phyloP scores from a whole-genome alignment of 495 filamentous ascomycete species.

The Penicillium crystallinum region DNA sequence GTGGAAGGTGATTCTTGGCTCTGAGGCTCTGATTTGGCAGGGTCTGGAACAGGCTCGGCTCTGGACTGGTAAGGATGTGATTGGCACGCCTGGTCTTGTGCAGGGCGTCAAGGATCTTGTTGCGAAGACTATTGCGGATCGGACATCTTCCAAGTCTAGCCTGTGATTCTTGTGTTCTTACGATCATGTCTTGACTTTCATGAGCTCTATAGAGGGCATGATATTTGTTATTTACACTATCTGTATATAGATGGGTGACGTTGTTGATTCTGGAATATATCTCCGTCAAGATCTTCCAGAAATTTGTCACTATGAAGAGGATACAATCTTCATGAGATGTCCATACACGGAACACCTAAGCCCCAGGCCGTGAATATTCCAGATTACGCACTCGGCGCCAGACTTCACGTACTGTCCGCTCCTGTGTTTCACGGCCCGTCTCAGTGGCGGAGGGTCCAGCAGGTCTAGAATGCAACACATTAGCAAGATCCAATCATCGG shows the following conservation, averaged over 20 bases:
- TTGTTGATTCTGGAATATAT: constrained; percentile 13
- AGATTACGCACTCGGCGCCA: constrained; percentile 59
- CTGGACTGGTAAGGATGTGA: constrained; percentile 54
- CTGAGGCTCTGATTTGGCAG: constrained; percentile 71
- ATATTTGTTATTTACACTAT: constrained; percentile 28
- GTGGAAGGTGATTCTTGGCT: constrained; percentile 66
- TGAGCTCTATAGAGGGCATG: constrained; percentile 28
- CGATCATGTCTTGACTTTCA: constrained; percentile 7
- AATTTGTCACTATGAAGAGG: neutral
- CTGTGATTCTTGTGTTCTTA: constrained; percentile 15
- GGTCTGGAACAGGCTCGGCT: constrained; percentile 64
- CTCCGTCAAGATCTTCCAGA: neutral
- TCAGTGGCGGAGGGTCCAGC: constrained; percentile 56
- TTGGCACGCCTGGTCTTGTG: constrained; percentile 48
- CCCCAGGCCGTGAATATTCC: constrained; percentile 56
- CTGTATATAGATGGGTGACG: constrained; percentile 16
- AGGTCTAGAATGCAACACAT: constrained; percentile 36
- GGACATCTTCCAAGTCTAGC: constrained; percentile 24
- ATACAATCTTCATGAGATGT: neutral
- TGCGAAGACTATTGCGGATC: constrained; percentile 34
- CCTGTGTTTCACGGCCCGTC: constrained; percentile 57
- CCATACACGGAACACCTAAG: constrained; percentile 8
- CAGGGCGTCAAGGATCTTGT: constrained; percentile 49
- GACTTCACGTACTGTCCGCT: constrained; percentile 61
- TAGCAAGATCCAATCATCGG: neutral